phyloP scores from a whole-genome alignment of 164 flowering plant genomes.

The Vitis vinifera region ASM3070453v1 NC_081818.1:21764501-21765000 shows the following conservation, averaged over 20 bases:
- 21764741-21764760: background rate
- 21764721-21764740: background rate
- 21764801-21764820: background rate
- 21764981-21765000: no score
- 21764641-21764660: conserved; percentile 71
- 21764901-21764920: background rate
- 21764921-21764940: background rate
- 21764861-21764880: background rate
- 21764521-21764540: conserved; percentile 66
- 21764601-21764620: conserved; percentile 74
- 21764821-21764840: background rate
- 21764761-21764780: background rate
- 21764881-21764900: background rate
- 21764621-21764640: conserved; percentile 63
- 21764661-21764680: conserved; percentile 4
- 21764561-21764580: conserved; percentile 68
- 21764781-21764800: no score
- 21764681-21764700: background rate
- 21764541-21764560: conserved; percentile 76
- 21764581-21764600: conserved; percentile 56
- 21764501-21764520: conserved; percentile 72
- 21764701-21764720: background rate
- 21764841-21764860: background rate
- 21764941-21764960: no score
- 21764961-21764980: no score